These are phyloP conservation scores for Agaricus sinodeliciosus DNA, from an alignment of 768 basidiomycete genomes.

Conservation along the genomic window DNA sequence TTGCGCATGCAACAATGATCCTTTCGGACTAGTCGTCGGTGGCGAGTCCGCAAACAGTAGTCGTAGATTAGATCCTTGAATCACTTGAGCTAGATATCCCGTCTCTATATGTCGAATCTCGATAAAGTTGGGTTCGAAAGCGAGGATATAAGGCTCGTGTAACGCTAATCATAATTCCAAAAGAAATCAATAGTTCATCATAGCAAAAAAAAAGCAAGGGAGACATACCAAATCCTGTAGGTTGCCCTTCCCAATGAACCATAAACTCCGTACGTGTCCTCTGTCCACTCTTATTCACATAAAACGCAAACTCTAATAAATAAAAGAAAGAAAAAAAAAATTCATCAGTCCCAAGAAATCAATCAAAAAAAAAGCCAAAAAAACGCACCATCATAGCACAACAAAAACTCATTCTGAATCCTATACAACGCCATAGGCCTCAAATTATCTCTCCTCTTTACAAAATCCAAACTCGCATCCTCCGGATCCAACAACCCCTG, in stretches of 20 bases:
- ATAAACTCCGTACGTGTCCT: conserved; percentile 87
- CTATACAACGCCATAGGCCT: conserved; percentile 95
- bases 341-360: conserved; percentile 7
- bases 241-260: conserved; percentile 94
- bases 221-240: conserved; percentile 86
- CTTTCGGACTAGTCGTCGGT: conserved; percentile 61
- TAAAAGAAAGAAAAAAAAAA: conserved; percentile 3
- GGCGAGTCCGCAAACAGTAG: conserved; percentile 93
- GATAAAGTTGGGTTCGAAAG: conserved; percentile 94
- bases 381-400: conserved; percentile 90
- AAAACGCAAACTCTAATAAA: conserved; percentile 91
- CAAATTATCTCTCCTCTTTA: conserved; percentile 81
- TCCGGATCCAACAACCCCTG: conserved; percentile 92
- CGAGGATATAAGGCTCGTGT: conserved; percentile 93
- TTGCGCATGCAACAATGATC: conserved; percentile 22
- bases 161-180: conserved; percentile 50
- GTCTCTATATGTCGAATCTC: conserved; percentile 96
- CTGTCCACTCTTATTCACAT: conserved; percentile 95
- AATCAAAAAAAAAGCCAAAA: conserved; percentile 9
- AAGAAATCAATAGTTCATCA: background rate
- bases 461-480: conserved; percentile 89
- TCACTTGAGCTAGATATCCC: conserved; percentile 88
- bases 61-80: conserved; percentile 86
- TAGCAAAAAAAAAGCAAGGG: background rate
- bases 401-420: conserved; percentile 91